A percentile compares a stretch with the other conserved stretches of the same genome.
Evolutionary conservation across 2,329 filamentous ascomycete species (phyloP).

Genomic region (Cordyceps fumosorosea): DNA sequence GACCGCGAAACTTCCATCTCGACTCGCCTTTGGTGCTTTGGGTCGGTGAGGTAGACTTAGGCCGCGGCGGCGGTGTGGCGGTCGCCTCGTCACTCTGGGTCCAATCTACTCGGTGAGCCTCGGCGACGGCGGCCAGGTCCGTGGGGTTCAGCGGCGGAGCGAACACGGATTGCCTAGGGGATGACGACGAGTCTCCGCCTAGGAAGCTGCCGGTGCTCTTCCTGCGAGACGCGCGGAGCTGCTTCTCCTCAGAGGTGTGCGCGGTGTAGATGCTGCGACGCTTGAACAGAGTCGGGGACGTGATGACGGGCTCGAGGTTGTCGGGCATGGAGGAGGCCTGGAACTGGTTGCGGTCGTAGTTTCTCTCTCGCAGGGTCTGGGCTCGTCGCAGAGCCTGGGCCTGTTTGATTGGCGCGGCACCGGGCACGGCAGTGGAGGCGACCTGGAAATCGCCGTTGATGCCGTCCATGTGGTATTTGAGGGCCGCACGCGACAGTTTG

Average conservation of each 20-base stretch:
- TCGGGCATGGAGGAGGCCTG: constrained; percentile 26
- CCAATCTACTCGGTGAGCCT: constrained; percentile 48
- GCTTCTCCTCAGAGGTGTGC: constrained; percentile 13
- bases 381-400: constrained; percentile 30
- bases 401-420: constrained; percentile 28
- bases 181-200: constrained; percentile 15
- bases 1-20: constrained; percentile 41
- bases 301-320: neutral
- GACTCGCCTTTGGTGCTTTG: constrained; percentile 35
- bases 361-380: constrained; percentile 32
- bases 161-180: constrained; percentile 9
- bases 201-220: constrained; percentile 31
- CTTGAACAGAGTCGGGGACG: neutral
- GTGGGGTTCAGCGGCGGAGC: constrained; percentile 3
- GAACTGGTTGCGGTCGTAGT: constrained; percentile 37
- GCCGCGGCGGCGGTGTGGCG: neutral
- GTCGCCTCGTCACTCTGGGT: constrained; percentile 47
- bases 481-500: constrained; percentile 36
- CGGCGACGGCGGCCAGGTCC: constrained; percentile 19
- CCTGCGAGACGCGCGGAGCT: constrained; percentile 22
- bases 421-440: constrained; percentile 20
- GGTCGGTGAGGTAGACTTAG: constrained; percentile 1
- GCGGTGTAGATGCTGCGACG: constrained; percentile 5
- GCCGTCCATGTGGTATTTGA: constrained; percentile 34
- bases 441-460: constrained; percentile 18